A percentile compares a stretch with the other conserved stretches of the same genome.
phyloP scores from a whole-genome alignment of 805 yeast species.

The Yamadazyma akitaensis region DNA sequence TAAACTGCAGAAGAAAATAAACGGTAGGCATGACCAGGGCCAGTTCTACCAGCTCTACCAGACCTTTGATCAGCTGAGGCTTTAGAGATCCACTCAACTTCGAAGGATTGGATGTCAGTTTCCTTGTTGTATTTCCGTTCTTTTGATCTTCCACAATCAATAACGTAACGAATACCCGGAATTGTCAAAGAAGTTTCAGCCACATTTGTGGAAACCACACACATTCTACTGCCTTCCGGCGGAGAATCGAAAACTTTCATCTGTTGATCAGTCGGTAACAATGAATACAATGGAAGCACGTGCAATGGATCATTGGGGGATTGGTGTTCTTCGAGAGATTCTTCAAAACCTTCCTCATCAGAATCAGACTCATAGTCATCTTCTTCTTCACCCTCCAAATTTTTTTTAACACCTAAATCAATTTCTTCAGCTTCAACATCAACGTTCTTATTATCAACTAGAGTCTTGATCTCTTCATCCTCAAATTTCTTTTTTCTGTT shows the following conservation, averaged over 20 bases:
- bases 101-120: conserved; percentile 90
- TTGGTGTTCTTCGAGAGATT: conserved; percentile 66
- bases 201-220: conserved; percentile 94
- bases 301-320: conserved; percentile 74
- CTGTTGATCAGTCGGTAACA: conserved; percentile 92
- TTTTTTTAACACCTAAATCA: conserved; percentile 55
- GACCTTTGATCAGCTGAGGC: conserved; percentile 95
- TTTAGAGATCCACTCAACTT: conserved; percentile 86
- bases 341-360: conserved; percentile 70
- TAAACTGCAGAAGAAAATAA: conserved; percentile 90
- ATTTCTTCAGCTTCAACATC: conserved; percentile 86
- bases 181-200: conserved; percentile 97
- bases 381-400: conserved; percentile 41
- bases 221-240: conserved; percentile 80
- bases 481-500: conserved; percentile 8
- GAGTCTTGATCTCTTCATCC: conserved; percentile 27
- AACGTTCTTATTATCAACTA: conserved; percentile 43
- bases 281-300: conserved; percentile 88
- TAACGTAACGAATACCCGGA: conserved; percentile 91
- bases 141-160: conserved; percentile 92
- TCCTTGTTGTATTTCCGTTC: conserved; percentile 79
- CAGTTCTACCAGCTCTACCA: conserved; percentile 98
- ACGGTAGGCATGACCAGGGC: conserved; percentile 96
- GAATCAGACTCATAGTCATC: conserved; percentile 50
- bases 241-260: conserved; percentile 87